A percentile compares a stretch with the other conserved stretches of the same genome.
phyloP scores from a whole-genome alignment of 2,329 filamentous ascomycete genomes.

The Aspergillus ibericus region DNA sequence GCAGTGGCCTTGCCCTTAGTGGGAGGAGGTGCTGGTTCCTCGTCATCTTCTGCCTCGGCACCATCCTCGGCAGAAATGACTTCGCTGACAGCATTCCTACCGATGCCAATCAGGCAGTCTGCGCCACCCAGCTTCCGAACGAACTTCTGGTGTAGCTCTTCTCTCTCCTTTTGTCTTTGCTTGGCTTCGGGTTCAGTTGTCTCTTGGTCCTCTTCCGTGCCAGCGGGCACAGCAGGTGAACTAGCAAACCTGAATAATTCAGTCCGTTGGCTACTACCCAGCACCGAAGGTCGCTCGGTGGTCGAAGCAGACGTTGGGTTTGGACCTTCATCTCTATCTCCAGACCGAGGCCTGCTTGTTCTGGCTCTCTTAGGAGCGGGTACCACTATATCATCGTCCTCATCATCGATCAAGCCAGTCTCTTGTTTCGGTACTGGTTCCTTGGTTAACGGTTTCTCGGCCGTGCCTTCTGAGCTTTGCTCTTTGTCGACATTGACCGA shows the following conservation, averaged over 20 bases:
- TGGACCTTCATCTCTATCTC: slow-evolving; percentile 11
- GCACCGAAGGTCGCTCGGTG: slow-evolving; percentile 27
- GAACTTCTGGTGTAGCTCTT: slow-evolving; percentile 77
- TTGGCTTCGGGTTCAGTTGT: slow-evolving; percentile 50
- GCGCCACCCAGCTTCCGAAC: slow-evolving; percentile 86
- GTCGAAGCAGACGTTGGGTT: neutral
- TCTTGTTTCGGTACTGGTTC: neutral
- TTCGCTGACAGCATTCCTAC: slow-evolving; percentile 59
- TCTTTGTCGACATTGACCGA: slow-evolving; percentile 9
- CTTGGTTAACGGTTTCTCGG: slow-evolving; percentile 6
- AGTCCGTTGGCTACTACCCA: slow-evolving; percentile 50
- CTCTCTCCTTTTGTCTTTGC: slow-evolving; percentile 58
- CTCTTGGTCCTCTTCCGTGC: slow-evolving; percentile 33
- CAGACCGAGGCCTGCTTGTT: slow-evolving; percentile 22
- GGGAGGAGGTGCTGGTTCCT: slow-evolving; percentile 47
- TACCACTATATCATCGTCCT: slow-evolving; percentile 43
- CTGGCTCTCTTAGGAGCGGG: slow-evolving; percentile 44
- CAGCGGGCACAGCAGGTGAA: slow-evolving; percentile 44
- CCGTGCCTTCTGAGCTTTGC: neutral
- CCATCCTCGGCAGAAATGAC: slow-evolving; percentile 57
- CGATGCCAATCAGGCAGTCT: slow-evolving; percentile 72
- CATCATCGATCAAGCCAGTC: slow-evolving; percentile 25
- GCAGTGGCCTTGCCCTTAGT: slow-evolving; percentile 49
- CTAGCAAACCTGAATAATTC: slow-evolving; percentile 61
- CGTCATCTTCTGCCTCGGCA: slow-evolving; percentile 58